These are phyloP conservation scores for Escallonia herrerae DNA, from an alignment of 129 eudicot species.

Conservation along the genomic window DNA sequence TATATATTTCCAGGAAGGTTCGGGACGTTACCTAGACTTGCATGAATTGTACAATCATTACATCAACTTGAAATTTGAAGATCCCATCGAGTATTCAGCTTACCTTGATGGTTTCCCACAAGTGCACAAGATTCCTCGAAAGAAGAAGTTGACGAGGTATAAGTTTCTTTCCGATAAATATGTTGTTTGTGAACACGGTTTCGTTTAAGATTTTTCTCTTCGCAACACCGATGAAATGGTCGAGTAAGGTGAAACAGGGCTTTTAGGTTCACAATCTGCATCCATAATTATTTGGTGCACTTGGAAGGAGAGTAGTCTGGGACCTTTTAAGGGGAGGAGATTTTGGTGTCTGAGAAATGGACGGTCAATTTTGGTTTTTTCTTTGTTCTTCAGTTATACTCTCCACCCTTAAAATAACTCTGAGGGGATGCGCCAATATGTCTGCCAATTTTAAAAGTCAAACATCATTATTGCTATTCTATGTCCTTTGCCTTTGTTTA, in stretches of 20 bases:
- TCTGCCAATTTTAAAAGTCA: too few relatives aligned
- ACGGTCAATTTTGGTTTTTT: not conserved
- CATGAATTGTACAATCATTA: conserved; percentile 80
- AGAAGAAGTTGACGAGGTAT: conserved; percentile 72
- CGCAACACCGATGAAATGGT: not conserved
- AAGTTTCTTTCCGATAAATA: not conserved
- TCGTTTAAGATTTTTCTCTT: not conserved
- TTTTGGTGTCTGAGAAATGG: not conserved
- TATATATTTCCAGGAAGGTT: conserved; percentile 62
- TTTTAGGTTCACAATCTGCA: not conserved
- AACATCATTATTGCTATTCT: too few relatives aligned
- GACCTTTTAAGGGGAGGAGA: not conserved
- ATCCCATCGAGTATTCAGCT: conserved; percentile 63
- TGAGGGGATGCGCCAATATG: too few relatives aligned
- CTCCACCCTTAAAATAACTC: too few relatives aligned
- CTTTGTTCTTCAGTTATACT: too few relatives aligned
- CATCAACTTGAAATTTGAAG: conserved; percentile 82
- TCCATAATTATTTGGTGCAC: not conserved
- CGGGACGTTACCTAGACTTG: conserved; percentile 87
- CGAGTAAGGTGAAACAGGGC: not conserved
- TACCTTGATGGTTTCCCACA: conserved; percentile 76
- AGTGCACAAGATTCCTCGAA: conserved; percentile 60
- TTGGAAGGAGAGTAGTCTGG: not conserved
- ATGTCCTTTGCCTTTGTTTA: too few relatives aligned
- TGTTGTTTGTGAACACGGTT: not conserved